Percentiles rank a stretch among this genome's conserved stretches.
Conservation (phyloP, 208 protist species). For the Zelonia costaricensis region DNA sequence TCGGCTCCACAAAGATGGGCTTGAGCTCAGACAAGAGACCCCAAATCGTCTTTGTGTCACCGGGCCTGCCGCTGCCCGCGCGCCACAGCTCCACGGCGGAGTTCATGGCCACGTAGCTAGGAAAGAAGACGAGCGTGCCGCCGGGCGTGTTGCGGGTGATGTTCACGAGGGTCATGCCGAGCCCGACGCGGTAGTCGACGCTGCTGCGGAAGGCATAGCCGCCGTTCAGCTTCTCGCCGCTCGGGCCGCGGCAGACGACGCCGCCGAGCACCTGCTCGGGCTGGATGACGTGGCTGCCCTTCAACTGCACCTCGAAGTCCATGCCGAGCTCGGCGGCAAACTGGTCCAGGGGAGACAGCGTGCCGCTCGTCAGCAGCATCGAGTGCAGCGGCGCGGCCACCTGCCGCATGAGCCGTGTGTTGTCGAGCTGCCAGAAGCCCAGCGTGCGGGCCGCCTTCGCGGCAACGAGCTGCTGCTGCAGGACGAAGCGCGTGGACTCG, state of each 20-base stretch:
- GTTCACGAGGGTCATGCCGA: conserved; percentile 91
- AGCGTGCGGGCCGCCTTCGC: conserved; percentile 41
- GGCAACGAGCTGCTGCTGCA: conserved; percentile 41
- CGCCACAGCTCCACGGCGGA: conserved; percentile 77
- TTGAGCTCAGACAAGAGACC: conserved; percentile 77
- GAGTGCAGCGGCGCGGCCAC: conserved; percentile 42
- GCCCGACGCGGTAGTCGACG: conserved; percentile 68
- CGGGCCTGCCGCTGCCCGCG: conserved; percentile 34
- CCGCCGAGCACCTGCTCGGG: conserved; percentile 62
- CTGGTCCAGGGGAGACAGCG: conserved; percentile 94
- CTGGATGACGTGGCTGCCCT: conserved; percentile 94
- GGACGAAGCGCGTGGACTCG: conserved; percentile 63
- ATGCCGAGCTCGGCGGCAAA: conserved; percentile 93
- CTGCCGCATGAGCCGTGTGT: conserved; percentile 63
- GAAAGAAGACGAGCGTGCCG: conserved; percentile 98
- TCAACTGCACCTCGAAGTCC: conserved; percentile 77
- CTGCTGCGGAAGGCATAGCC: conserved; percentile 80
- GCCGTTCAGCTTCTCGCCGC: conserved; percentile 78
- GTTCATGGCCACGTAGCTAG: conserved; percentile 87
- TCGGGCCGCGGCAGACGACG: conserved; percentile 70
- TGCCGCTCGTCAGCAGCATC: conserved; percentile 96
- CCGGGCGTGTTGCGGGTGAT: conserved; percentile 88
- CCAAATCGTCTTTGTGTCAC: conserved; percentile 73
- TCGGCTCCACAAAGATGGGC: conserved; percentile 88
- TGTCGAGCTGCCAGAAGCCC: conserved; percentile 95